A percentile compares a stretch with the other conserved stretches of the same genome.
Conservation (phyloP, 345 rosid species). For the Eucalyptus urophylla region DNA sequence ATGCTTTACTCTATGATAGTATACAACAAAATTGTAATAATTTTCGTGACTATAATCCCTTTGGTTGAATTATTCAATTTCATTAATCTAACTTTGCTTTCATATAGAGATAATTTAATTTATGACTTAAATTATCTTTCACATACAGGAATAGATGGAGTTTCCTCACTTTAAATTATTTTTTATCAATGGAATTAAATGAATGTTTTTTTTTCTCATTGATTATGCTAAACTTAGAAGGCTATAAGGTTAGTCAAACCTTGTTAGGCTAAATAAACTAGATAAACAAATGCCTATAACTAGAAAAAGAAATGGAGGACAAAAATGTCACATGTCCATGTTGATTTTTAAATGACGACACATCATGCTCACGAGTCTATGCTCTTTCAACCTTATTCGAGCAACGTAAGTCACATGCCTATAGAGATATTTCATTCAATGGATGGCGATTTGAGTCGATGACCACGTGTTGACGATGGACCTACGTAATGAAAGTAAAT, state of each 20-base stretch:
- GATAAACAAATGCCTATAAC: background rate
- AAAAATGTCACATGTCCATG: background rate
- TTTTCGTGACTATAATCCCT: background rate
- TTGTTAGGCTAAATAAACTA: background rate
- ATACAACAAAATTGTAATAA: background rate
- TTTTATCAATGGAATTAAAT: too few relatives aligned
- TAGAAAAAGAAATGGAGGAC: background rate
- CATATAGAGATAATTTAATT: background rate
- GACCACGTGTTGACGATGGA: fast-evolving
- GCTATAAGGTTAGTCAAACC: background rate
- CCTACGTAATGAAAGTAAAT: background rate
- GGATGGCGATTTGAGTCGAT: background rate
- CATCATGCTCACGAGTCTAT: background rate
- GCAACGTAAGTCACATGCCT: background rate
- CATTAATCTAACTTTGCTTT: background rate
- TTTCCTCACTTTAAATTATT: too few relatives aligned
- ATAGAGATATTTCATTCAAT: background rate
- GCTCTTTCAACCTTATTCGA: background rate
- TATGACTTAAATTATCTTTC: background rate
- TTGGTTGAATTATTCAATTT: background rate
- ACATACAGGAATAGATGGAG: background rate
- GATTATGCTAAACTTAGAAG: background rate
- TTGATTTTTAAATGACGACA: background rate
- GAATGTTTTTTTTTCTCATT: too few relatives aligned
- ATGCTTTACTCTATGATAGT: background rate